Evolutionary conservation across 73 alveolate species (phyloP), one percentile per base, ranked within the genome.

Genomic region (Paraurostyla sp.): DNA sequence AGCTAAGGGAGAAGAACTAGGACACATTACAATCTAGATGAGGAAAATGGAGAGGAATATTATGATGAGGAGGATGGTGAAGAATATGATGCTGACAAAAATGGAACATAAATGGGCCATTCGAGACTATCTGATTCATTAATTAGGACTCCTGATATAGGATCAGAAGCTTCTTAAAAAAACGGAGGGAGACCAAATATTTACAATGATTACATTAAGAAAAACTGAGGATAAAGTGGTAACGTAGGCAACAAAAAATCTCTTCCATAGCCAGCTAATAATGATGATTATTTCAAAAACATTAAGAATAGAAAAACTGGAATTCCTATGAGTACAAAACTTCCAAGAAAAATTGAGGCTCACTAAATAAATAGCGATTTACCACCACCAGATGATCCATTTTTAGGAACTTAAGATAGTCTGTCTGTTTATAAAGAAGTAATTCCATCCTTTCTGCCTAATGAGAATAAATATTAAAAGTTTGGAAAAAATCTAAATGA

Each of bases 401-500:
- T 69, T 9, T n/a, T 41, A 25, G 3, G 4, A 11, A 69, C 58
- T 4, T 20, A 36, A 15, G 20, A 69, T 4, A 18, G 65, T n/a
- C 6, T 69, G 7, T 3, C 48, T 9, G 23, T 38, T 41, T 69
- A 69, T 62, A 69, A 69, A 42, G 84, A 69, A 18, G 62, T 69
- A 13, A 43, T 69, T 69, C 84, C 84, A 13, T 69, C 84, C 4
- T 69, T 69, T 29, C 23, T 69, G 7, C 84, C 84, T 33, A 41
- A 69, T 41, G 84, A 69, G 13, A 43, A 69, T 9, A 69, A 69
- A 33, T 69, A 41, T n/a, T 11, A 69, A 62, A 38, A 69, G 23
- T 69, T 41, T 69, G 32, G 3, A 22, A 33, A 69, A 6, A 11
- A 11, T 18, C 18, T 69, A 3, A 43, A 40, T 40, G 9, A 42